Percentiles rank a stretch among this genome's conserved stretches.
Evolutionary conservation across 1,284 basidiomycete species (phyloP).

Genomic region (Anthracocystis panici-leucophaei): DNA sequence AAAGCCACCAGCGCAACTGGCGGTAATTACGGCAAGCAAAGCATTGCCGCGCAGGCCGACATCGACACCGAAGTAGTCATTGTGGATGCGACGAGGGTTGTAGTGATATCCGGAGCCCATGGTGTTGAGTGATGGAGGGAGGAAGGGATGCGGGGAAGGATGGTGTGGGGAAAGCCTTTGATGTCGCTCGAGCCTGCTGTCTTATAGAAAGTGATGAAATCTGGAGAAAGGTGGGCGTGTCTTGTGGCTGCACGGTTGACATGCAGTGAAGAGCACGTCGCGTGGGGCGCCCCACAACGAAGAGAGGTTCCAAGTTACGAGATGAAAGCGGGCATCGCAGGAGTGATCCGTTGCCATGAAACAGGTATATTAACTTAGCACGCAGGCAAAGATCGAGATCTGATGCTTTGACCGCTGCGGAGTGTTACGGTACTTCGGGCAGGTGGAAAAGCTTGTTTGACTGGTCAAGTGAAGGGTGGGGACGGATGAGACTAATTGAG

Average conservation of each 20-base stretch:
- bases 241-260: neutral
- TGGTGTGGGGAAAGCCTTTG: neutral
- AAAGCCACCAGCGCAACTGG: conserved; percentile 40
- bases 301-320: too few relatives aligned
- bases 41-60: conserved; percentile 40
- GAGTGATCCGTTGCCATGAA: neutral
- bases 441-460: neutral
- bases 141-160: conserved; percentile 1
- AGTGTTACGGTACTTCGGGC: conserved; percentile 8
- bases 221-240: neutral
- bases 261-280: conserved; percentile 1
- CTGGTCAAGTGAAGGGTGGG: neutral
- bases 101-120: conserved; percentile 21
- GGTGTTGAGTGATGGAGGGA: neutral
- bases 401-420: neutral
- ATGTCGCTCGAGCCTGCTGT: neutral
- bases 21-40: conserved; percentile 42
- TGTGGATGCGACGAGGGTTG: conserved; percentile 36
- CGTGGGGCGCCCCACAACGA: neutral
- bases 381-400: neutral
- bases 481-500: neutral
- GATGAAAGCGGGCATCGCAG: neutral
- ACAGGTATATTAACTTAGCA: neutral
- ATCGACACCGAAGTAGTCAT: conserved; percentile 41
- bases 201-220: conserved; percentile 11